Base-by-base conservation (phyloP, 148 eudicot genomes). In the Tetragonia tetragonoides region DNA sequence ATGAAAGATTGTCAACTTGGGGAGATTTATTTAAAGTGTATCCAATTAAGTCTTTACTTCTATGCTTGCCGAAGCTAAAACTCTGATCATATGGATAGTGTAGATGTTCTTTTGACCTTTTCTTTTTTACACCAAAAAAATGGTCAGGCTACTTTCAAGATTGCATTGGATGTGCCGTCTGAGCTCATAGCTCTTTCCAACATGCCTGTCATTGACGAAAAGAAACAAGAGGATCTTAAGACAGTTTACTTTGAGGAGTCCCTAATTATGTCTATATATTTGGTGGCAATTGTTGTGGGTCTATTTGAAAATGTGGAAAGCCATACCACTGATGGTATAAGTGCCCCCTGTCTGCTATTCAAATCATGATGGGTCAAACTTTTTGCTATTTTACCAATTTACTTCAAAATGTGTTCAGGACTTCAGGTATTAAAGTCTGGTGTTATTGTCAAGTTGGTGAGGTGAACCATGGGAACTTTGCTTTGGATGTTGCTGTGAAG, bases 381-480 rank as follows among this genome's bases (percentile, higher is more conserved):
- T 67, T 71, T 67, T 71, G 61, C 81, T 49, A 1, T 49, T 51
- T 71, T 71, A 51, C 42, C 37, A 17, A 49, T 47, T 28, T 24
- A 51, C 44, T 34, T 57, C 42, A 51, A 28, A 71, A 24, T 49
- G 68, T 69, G 20, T 77, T 15, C 82, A n/a, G n/a, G n/a, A n/a
- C n/a, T n/a, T n/a, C n/a, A 95, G 98, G 97, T 56, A 78, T 94
- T 63, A 82, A 81, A 79, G 98, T 95, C 72, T 82, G 95, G 70
- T 94, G 93, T 71, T 95, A 95, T 83, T 85, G 94, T 78, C 97
- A 94, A 82, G 86, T 90, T 83, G 98, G 97, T 60, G 92, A 95
- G 89, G 72, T 91, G 65, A 81, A 84, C 79, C 98, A 95, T 79
- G 98, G 97, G 68, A 92, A 89, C 66, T 92, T 95, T 87, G 98